These are phyloP conservation scores for Didymella segeticola DNA, from an alignment of 2,329 filamentous ascomycete species.

Conservation along the genomic window DNA sequence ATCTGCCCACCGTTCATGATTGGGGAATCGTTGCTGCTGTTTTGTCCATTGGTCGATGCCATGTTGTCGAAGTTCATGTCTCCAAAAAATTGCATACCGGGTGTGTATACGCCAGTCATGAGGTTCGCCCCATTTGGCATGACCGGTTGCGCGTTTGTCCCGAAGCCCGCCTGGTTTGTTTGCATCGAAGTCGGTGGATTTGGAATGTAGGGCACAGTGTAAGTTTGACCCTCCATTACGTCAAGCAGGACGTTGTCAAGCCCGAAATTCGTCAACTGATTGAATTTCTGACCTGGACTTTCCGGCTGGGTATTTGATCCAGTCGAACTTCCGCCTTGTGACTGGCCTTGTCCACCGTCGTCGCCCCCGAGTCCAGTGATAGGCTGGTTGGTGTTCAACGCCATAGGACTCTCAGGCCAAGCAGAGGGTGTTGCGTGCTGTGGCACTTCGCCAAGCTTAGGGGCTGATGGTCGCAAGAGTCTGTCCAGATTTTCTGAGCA, in stretches of 20 bases:
- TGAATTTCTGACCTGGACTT: constrained; percentile 28
- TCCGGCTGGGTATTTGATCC: not conserved
- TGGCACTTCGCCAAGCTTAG: constrained; percentile 37
- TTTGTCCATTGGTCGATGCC: constrained; percentile 9
- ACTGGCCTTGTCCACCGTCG: not conserved
- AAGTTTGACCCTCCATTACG: constrained; percentile 31
- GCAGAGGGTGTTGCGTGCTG: constrained; percentile 27
- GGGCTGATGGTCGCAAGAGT: constrained; percentile 38
- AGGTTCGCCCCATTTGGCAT: not conserved
- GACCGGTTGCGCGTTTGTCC: constrained; percentile 6
- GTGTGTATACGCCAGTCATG: not conserved
- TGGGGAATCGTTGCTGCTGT: constrained; percentile 23
- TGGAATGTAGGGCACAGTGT: not conserved
- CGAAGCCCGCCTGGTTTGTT: constrained; percentile 2
- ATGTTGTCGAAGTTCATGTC: constrained; percentile 12
- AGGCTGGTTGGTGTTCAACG: not conserved
- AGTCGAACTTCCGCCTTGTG: not conserved
- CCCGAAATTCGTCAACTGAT: constrained; percentile 29
- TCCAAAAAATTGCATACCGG: constrained; percentile 2
- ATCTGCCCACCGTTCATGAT: constrained; percentile 50
- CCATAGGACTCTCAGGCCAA: constrained; percentile 30
- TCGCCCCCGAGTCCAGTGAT: not conserved
- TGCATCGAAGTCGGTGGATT: not conserved
- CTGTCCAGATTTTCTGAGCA: constrained; percentile 34
- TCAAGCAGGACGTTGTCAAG: constrained; percentile 39